Conservation (phyloP, 2,329 filamentous ascomycete genomes). For the Diaporthe caulivora region DNA sequence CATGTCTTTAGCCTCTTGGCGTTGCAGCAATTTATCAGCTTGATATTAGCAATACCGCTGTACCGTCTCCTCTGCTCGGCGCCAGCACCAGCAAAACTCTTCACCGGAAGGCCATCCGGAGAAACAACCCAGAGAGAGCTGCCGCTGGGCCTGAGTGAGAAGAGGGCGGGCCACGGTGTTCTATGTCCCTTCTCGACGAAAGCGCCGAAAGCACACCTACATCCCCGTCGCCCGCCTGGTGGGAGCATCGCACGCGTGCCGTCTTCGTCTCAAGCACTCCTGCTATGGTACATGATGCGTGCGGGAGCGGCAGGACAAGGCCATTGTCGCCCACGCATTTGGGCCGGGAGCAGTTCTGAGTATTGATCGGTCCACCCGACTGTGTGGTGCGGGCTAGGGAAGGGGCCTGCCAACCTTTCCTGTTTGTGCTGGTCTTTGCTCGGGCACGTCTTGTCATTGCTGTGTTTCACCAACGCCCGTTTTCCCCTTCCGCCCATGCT, state of each 20-base stretch:
- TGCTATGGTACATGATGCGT: constrained; percentile 2
- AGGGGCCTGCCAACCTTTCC: constrained; percentile 5
- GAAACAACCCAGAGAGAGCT: background rate
- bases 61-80: constrained; percentile 3
- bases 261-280: too few relatives aligned
- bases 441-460: constrained; percentile 34
- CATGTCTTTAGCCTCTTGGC: constrained; percentile 37
- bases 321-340: constrained; percentile 8
- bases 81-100: constrained; percentile 4
- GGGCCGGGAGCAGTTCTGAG: constrained; percentile 4
- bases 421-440: constrained; percentile 31
- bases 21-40: constrained; percentile 21
- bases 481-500: constrained; percentile 22
- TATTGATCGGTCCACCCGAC: constrained; percentile 31
- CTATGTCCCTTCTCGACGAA: background rate
- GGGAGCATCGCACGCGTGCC: background rate
- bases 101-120: background rate
- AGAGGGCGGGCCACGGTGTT: too few relatives aligned
- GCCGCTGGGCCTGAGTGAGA: background rate
- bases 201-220: too few relatives aligned
- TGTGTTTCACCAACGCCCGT: constrained; percentile 38
- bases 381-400: constrained; percentile 23
- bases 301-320: constrained; percentile 6
- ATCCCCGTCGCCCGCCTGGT: background rate
- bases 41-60: constrained; percentile 24